These are phyloP conservation scores for Zygoascus bituminiphila DNA, from an alignment of 805 yeast species.

Conservation along the genomic window DNA sequence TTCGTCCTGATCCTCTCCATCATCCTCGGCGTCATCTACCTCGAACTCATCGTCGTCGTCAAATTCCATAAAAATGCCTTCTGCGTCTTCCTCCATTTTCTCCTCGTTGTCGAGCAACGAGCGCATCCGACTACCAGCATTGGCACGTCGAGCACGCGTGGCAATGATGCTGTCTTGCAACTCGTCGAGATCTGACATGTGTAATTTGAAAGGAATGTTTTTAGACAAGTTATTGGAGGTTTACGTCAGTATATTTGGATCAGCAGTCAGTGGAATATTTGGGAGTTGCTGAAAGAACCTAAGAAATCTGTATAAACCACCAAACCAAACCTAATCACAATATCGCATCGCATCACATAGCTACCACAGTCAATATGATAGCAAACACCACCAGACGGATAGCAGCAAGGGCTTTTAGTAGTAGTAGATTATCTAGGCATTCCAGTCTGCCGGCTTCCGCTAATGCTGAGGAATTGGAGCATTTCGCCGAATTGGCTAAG, in stretches of 20 bases:
- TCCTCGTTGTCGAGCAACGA: conserved; percentile 67
- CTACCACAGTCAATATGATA: no score
- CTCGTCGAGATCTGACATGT: conserved; percentile 9
- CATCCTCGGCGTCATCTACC: conserved; percentile 17
- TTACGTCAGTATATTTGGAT: no score
- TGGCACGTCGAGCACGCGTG: conserved; percentile 68
- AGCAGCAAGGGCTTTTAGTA: no score
- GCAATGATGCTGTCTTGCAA: conserved; percentile 54
- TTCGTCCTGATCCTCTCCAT: conserved; percentile 19
- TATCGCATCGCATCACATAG: no score
- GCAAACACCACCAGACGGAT: no score
- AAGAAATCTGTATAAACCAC: not conserved
- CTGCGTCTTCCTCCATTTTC: conserved; percentile 54
- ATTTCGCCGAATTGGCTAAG: conserved; percentile 80
- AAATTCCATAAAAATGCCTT: conserved; percentile 38
- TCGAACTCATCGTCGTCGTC: conserved; percentile 38
- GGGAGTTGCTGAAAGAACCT: not conserved
- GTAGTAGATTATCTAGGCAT: no score
- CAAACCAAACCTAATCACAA: no score
- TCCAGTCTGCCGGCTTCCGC: conserved; percentile 1
- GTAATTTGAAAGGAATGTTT: no score
- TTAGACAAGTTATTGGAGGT: no score
- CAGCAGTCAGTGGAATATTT: no score
- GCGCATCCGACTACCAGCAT: conserved; percentile 83
- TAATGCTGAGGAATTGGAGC: conserved; percentile 53